These are phyloP conservation scores for Saksenaea vasiformis DNA, from an alignment of 371 early-diverging fungal species.

Conservation along the genomic window DNA sequence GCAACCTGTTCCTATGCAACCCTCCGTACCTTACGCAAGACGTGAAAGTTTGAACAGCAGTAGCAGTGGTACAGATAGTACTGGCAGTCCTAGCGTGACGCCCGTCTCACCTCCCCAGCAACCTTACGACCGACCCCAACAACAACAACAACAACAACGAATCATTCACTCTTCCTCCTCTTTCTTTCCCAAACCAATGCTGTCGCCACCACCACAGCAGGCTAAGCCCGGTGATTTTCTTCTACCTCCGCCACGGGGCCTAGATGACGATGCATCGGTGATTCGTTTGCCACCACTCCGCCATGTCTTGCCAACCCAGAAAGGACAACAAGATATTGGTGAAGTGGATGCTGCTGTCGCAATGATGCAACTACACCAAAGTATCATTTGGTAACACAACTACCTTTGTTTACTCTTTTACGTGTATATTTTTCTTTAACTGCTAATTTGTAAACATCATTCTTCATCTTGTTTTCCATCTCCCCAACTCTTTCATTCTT, in stretches of 20 bases:
- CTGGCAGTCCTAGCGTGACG: conserved; percentile 13
- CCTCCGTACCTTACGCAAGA: conserved; percentile 11
- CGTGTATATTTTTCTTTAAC: conserved; percentile 1
- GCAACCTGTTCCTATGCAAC: not conserved
- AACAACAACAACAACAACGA: not conserved
- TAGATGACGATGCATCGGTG: conserved; percentile 7
- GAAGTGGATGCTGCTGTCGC: conserved; percentile 40
- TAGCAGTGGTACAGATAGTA: conserved; percentile 27
- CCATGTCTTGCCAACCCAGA: conserved; percentile 13
- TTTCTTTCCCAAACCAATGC: conserved; percentile 2
- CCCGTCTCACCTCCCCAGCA: conserved; percentile 18
- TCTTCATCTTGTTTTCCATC: not conserved
- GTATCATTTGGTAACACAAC: not conserved
- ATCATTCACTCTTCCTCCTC: not conserved
- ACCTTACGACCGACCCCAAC: conserved; percentile 10
- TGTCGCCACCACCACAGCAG: conserved; percentile 14
- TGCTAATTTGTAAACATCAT: conserved; percentile 1
- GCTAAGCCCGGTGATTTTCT: not conserved
- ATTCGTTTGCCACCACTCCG: conserved; percentile 21
- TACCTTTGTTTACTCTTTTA: not conserved
- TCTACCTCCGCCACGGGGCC: not conserved
- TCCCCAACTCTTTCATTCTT: not conserved
- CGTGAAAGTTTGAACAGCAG: conserved; percentile 26
- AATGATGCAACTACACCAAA: conserved; percentile 35
- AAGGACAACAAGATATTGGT: conserved; percentile 9